phyloP scores from a whole-genome alignment of 1,284 basidiomycete genomes.

The Boletus albobrunnescens region DNA sequence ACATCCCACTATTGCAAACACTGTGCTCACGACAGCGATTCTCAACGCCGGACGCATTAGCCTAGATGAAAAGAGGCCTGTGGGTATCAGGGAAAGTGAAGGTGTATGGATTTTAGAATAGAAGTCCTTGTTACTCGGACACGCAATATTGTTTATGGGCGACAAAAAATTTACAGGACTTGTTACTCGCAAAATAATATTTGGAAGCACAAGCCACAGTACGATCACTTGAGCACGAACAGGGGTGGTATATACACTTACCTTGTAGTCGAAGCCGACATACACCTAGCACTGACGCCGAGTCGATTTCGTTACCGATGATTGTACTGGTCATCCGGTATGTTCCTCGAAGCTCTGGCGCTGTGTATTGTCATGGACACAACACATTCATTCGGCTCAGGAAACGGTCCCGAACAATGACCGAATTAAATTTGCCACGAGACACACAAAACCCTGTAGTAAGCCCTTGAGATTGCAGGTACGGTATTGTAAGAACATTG shows the following conservation, averaged over 20 bases:
- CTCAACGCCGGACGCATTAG: slow-evolving; percentile 86
- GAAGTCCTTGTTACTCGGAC: not conserved
- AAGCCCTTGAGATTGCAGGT: slow-evolving; percentile 31
- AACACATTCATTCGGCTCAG: slow-evolving; percentile 4
- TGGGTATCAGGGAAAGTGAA: slow-evolving; percentile 67
- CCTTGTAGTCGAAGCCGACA: no score
- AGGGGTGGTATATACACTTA: no score
- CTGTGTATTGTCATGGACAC: slow-evolving; percentile 18
- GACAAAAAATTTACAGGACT: not conserved
- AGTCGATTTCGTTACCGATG: no score
- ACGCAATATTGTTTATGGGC: not conserved
- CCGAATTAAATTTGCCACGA: slow-evolving; percentile 7
- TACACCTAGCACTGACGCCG: no score
- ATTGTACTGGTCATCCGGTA: not conserved
- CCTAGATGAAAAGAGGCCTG: slow-evolving; percentile 81
- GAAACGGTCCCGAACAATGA: slow-evolving; percentile 4
- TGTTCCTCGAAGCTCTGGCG: slow-evolving; percentile 7
- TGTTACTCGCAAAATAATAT: not conserved
- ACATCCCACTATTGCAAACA: slow-evolving; percentile 84
- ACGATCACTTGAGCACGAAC: no score
- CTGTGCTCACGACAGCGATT: slow-evolving; percentile 88
- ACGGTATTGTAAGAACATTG: slow-evolving; percentile 38
- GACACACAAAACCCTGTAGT: slow-evolving; percentile 13
- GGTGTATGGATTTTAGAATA: slow-evolving; percentile 71
- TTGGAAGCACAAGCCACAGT: no score